Conservation (phyloP, 2,329 filamentous ascomycete species). For the Cladosporium sp. region DNA sequence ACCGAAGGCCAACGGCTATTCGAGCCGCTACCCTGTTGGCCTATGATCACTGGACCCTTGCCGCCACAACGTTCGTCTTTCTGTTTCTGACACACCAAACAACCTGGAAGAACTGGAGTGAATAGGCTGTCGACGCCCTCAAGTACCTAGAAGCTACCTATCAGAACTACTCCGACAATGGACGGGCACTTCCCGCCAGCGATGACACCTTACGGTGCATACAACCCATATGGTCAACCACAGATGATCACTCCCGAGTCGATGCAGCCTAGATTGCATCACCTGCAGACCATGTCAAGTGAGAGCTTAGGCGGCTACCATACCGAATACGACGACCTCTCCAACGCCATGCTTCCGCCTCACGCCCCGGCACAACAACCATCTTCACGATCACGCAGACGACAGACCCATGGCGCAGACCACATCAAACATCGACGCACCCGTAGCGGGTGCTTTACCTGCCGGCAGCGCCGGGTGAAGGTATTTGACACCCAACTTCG, state of each 20-base stretch:
- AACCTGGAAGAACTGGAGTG: not conserved
- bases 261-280: conserved; percentile 30
- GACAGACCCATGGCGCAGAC: conserved; percentile 48
- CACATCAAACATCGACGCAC: conserved; percentile 92
- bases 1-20: conserved; percentile 11
- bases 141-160: not conserved
- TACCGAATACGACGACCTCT: conserved; percentile 34
- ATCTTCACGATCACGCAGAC: conserved; percentile 30
- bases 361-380: conserved; percentile 28
- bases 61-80: conserved; percentile 4
- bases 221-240: conserved; percentile 33
- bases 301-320: conserved; percentile 35
- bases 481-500: conserved; percentile 36
- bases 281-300: conserved; percentile 35
- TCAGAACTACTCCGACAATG: conserved; percentile 23
- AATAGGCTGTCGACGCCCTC: not conserved
- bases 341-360: conserved; percentile 28
- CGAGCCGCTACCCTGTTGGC: conserved; percentile 10
- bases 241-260: conserved; percentile 31
- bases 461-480: conserved; percentile 83
- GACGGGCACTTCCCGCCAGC: conserved; percentile 32
- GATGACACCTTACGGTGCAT: conserved; percentile 33
- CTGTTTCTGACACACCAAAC: conserved; percentile 3
- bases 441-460: conserved; percentile 91
- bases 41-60: conserved; percentile 16